Base-by-base conservation (phyloP, 1,284 basidiomycete genomes). In the Trichosporon ovoides region DNA sequence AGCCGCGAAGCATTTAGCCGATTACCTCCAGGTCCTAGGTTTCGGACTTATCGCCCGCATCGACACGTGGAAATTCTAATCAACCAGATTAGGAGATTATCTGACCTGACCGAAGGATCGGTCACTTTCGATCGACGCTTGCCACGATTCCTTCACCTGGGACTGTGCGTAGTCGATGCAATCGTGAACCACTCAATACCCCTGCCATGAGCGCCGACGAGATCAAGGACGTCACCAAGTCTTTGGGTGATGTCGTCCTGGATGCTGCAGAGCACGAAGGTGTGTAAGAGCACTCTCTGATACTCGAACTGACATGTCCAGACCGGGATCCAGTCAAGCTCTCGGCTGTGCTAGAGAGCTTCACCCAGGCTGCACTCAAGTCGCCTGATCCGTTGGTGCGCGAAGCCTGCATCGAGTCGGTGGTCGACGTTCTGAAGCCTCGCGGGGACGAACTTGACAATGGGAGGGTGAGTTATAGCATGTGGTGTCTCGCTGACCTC, bases 341-440 rank as follows among this genome's bases (percentile, higher is more conserved):
- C 2, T 63, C 61, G 2, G 61, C 52, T 4, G 52, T 63, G 20
- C 61, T 63, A 20, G 61, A 60, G 52, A 46, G 43, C 22, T 63
- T 60, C 36, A 56, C 56, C 14, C 19, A 52, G 7, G 36, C 58
- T 13, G 51, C 60, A 9, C 46, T 56, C 28, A 34, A 46, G 28
- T 58, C 52, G 1, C 56, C 35, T 16, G 61, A 63, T 34, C 58
- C 58, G 3, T 33, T 63, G 22, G 52, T 63, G 48, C 58, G 58
- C 51, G 63, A 64, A 48, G 57, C 63, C 2, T 59, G 59, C 43
- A 53, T 61, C 35, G 63, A 64, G 38, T 49, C 57, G 4, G 53
- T 52, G 12, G 37, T 61, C 1, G 60, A 64, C 16, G 63, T 59
- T 0, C 51, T 64, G 18, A 57, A 57, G 50, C 57, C 63, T 10